Base-by-base conservation (phyloP, 164 flowering plant species). In the Hamamelis virginiana region DNA sequence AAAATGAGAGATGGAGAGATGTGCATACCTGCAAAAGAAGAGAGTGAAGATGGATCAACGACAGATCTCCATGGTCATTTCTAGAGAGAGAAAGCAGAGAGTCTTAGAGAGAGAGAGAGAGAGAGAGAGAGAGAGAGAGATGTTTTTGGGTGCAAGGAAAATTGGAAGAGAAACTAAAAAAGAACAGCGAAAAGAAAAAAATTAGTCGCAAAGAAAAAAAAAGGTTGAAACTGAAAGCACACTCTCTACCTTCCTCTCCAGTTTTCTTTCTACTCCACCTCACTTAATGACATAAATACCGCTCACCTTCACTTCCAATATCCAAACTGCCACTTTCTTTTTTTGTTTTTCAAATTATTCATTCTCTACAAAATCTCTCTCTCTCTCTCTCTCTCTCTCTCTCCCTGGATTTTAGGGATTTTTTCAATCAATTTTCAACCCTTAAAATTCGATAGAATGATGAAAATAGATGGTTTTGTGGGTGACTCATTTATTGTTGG, bases 241-340 rank as follows among this genome's bases (percentile, higher is more conserved):
- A 72, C 76, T 65, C 58, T 60, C 52, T 71, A 73, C 69, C 76
- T 59, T 67, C 75, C 73, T 45, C 60, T 57, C 46, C 59, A 68
- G 72, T 59, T 72, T 51, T 59, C 75, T 72, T 51, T 68, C 75
- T 59, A 71, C 72, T 72, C 78, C 47, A 46, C n/a, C 47, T 71
- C 61, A 10, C 26, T 12, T 18, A 67, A 76, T 68, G 65, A 72
- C 78, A 13, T 0, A 22, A 44, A 15, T 67, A 5, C 18, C 70
- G 63, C 43, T 62, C 9, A 1, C 6, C 43, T 28, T 62, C 14
- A 1, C 66, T 14, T 0, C 0, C 9, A 27, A 47, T 28, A 12
- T 59, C 71, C 16, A 12, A n/a, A 19, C 10, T 47, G 16, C 66
- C 66, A 13, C 41, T 33, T 33, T 33, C 41, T 33, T 33, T 33